Percentiles rank a stretch among this genome's conserved stretches.
phyloP scores from a whole-genome alignment of 192 early-diverging fungal genomes.

The Lobulomyces angularis region DNA sequence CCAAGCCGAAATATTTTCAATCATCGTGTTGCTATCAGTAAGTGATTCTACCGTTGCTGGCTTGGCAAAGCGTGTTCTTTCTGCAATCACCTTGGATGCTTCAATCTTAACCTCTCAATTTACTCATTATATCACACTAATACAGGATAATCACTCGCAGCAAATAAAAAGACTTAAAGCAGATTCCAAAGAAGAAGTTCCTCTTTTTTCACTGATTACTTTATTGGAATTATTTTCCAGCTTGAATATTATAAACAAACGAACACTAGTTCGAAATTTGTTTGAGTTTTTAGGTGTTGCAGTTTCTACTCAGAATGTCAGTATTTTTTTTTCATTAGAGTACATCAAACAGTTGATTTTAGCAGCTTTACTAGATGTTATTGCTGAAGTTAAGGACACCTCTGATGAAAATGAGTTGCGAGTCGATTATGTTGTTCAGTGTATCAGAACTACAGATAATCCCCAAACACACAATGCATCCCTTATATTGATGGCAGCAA shows the following conservation, averaged over 20 bases:
- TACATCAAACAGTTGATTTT: conserved; percentile 82
- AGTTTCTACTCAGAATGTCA: conserved; percentile 14
- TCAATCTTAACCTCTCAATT: too few species aligned
- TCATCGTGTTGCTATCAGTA: too few species aligned
- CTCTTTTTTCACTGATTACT: too few species aligned
- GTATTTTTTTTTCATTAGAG: conserved; percentile 51
- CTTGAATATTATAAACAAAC: background rate
- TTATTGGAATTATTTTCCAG: conserved; percentile 10
- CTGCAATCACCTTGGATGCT: too few species aligned
- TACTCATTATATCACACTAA: too few species aligned
- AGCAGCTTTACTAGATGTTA: conserved; percentile 28
- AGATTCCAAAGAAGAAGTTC: too few species aligned
- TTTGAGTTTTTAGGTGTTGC: conserved; percentile 11
- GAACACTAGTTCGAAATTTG: conserved; percentile 8
- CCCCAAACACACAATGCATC: conserved; percentile 89
- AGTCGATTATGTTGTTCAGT: conserved; percentile 76
- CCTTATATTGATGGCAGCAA: conserved; percentile 73
- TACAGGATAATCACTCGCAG: too few species aligned
- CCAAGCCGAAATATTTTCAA: too few species aligned
- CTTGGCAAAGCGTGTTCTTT: too few species aligned
- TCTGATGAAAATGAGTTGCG: conserved; percentile 58
- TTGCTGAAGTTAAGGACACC: conserved; percentile 19
- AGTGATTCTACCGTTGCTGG: too few species aligned
- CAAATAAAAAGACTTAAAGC: too few species aligned
- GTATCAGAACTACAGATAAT: conserved; percentile 75